These are phyloP conservation scores for Aphelidium insulamus DNA, from an alignment of 371 early-diverging fungal species.

Conservation along the genomic window DNA sequence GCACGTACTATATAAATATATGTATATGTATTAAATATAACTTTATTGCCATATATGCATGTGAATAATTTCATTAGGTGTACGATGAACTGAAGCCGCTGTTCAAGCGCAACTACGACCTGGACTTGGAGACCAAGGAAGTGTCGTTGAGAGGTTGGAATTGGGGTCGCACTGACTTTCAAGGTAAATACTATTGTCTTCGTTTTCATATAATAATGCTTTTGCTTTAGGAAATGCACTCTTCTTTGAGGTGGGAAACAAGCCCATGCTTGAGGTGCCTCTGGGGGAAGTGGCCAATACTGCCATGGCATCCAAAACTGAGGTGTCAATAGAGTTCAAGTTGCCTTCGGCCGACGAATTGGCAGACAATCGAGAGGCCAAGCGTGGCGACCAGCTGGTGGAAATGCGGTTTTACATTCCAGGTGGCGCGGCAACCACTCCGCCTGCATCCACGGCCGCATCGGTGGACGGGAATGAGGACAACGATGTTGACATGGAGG, in stretches of 20 bases:
- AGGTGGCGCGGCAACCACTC: conserved; percentile 29
- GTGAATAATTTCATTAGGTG: conserved; percentile 22
- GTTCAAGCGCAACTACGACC: conserved; percentile 36
- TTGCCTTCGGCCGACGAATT: conserved; percentile 26
- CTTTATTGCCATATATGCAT: neutral
- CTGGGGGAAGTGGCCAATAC: conserved; percentile 69
- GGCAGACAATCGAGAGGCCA: conserved; percentile 13
- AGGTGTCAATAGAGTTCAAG: conserved; percentile 70
- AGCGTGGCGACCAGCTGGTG: conserved; percentile 49
- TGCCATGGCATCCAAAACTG: conserved; percentile 63
- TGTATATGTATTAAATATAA: neutral
- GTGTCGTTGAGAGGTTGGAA: conserved; percentile 79
- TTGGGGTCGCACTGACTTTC: conserved; percentile 81
- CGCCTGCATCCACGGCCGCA: conserved; percentile 27
- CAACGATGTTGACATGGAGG: no score
- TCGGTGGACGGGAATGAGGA: conserved; percentile 19
- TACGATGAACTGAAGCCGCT: conserved; percentile 50
- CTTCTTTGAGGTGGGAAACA: conserved; percentile 54
- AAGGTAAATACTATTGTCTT: conserved; percentile 15
- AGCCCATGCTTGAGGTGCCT: conserved; percentile 78
- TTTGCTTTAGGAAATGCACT: conserved; percentile 31
- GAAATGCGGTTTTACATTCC: conserved; percentile 88
- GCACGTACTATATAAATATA: conserved; percentile 21
- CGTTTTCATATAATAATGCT: neutral
- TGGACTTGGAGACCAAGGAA: conserved; percentile 57